These are phyloP conservation scores for Tetrastigma voinierianum DNA, from an alignment of 164 flowering plant genomes.

Conservation along the genomic window DNA sequence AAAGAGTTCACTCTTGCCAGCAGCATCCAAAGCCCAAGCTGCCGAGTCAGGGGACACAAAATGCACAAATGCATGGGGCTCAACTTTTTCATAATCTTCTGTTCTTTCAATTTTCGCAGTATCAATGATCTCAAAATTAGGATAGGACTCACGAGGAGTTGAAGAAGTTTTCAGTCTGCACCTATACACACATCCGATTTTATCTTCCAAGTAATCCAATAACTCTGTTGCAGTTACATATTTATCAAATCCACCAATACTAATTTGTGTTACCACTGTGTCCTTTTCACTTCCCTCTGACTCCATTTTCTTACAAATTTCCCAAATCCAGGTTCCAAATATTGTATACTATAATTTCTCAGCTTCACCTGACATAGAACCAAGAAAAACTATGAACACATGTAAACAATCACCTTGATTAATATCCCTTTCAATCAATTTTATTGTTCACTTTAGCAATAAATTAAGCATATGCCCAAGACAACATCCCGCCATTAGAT, in stretches of 20 bases:
- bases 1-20: conserved; percentile 46
- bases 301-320: conserved; percentile 36
- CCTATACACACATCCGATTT: conserved; percentile 64
- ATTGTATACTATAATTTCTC: background rate
- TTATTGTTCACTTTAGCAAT: too few species aligned
- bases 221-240: conserved; percentile 48
- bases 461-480: too few species aligned
- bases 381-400: too few species aligned
- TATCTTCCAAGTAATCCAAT: conserved; percentile 43
- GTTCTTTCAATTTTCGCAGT: conserved; percentile 14
- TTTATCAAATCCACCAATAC: conserved; percentile 68
- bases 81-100: conserved; percentile 54
- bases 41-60: conserved; percentile 57
- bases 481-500: too few species aligned
- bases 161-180: conserved; percentile 83
- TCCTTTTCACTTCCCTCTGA: conserved; percentile 26
- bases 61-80: conserved; percentile 93
- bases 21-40: conserved; percentile 40
- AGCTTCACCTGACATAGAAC: too few species aligned
- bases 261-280: conserved; percentile 49
- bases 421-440: too few species aligned
- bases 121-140: conserved; percentile 40
- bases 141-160: conserved; percentile 72
- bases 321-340: background rate
- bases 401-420: too few species aligned